Evolutionary conservation across 2,329 filamentous ascomycete genomes (phyloP), one percentile per base, ranked within the genome.

Genomic region (Cladosporium sphaerospermum): DNA sequence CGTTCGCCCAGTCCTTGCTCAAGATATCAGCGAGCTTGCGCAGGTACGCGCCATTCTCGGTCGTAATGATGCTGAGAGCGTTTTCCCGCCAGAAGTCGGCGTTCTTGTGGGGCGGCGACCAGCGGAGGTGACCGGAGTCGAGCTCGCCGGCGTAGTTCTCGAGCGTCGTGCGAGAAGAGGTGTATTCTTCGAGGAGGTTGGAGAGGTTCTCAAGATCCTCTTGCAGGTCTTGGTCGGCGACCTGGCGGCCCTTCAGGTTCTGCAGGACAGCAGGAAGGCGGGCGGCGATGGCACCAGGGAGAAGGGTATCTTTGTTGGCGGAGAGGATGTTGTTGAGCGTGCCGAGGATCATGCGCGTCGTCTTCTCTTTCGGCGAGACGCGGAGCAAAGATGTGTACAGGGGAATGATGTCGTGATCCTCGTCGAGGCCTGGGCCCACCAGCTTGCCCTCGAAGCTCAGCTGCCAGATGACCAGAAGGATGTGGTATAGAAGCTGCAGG

Each of bases 351-450:
- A 99, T 80, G 31, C 93, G 85, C 0, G 92, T 97, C 1, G 92
- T 97, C 78, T 99, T 99, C 70, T 97, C 93, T 71, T 99, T 99
- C 42, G 92, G 91, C 2, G 93, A 97, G 40, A 96, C 78, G 52
- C 90, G 86, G 52, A 99, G 78, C 36, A 99, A 84, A 60, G 95
- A 88, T n/a, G 88, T 90, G 70, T 96, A 96, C 42, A 97, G 81
- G 44, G 90, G 80, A 58, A 97, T 80, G 61, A 97, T 86, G 65
- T 97, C 91, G 72, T 96, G 89, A 71, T 96, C 91, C 62, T 90
- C 84, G 71, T 97, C 88, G 54, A 99, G 77, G 40, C 92, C 90
- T 55, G 86, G 84, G 10, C 89, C 89, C 45, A 86, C 77, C 10
- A 82, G 69, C 54, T 75, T 71, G 31, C 78, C 82, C 68, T 97